Evolutionary conservation across 805 yeast species (phyloP), one percentile per base, ranked within the genome.

Genomic region (Metschnikowia matae): DNA sequence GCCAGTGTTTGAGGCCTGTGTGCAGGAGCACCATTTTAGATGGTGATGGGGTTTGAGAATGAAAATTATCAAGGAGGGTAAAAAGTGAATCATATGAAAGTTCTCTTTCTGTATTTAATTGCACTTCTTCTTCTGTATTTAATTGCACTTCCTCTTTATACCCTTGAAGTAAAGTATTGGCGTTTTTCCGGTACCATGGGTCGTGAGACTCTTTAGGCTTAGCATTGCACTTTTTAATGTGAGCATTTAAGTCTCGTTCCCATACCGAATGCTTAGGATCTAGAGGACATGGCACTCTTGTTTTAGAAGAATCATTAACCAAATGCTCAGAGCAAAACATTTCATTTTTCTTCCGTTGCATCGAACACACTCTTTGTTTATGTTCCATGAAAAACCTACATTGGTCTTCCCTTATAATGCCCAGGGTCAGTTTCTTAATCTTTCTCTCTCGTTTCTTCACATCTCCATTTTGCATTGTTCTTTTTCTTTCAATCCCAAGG

Each of bases 211-310:
- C 68, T 46, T 64, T 70, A 50, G 59, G 71, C 41, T 67, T 63
- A 18, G 79, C 75, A 54, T 78, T 81, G 63, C 97, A 89, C 61
- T 81, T 82, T 50, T 67, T 70, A 45, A 83, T 46, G 65, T 89
- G 97, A 15, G 59, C 65, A 4, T 70, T 63, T 39, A 88, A 62
- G 47, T 79, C 82, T 40, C 74, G 71, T 44, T 72, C 72, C 89
- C 88, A 85, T 0, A 89, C 82, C 1, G 84, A 78, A 63, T 89
- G 97, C 2, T 80, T 75, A 1, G 85, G 81, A 64, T 89, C 96
- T 29, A 84, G 62, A 0, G 96, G 89, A 67, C 97, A 89, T 6
- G 83, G 80, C 0, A 89, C 75, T 49, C 96, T 67, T 44, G 31
- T n/a, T 7, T 23, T 23, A 13, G 54, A 49, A 47, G 50, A 39